Percentiles rank a stretch among this genome's conserved stretches.
Conservation (phyloP, 2,329 filamentous ascomycete species). For the Botryotinia convoluta region DNA sequence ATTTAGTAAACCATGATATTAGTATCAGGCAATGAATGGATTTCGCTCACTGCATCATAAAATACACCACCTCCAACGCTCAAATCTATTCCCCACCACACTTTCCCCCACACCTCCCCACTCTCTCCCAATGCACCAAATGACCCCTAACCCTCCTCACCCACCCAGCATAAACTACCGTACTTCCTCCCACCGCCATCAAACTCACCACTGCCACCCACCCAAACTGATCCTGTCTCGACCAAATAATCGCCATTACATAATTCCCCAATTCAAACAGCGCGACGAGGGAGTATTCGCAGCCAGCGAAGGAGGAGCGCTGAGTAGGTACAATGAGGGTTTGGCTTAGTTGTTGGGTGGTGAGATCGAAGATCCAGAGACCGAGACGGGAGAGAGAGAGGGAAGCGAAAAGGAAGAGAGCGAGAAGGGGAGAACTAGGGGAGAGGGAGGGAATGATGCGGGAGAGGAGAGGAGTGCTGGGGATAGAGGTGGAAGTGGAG, state of each 20-base stretch:
- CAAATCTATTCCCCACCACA: constrained; percentile 10
- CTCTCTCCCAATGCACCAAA: constrained; percentile 43
- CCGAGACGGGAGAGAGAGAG: constrained; percentile 45
- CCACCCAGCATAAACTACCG: constrained; percentile 41
- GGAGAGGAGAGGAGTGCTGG: constrained; percentile 22
- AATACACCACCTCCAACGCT: background rate
- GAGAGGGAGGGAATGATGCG: constrained; percentile 36
- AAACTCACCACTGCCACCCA: constrained; percentile 42
- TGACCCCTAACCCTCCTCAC: constrained; percentile 42
- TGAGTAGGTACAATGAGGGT: constrained; percentile 39
- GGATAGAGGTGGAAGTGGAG: constrained; percentile 15
- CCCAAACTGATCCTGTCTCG: constrained; percentile 41
- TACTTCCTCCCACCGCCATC: constrained; percentile 37
- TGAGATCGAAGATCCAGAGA: constrained; percentile 46
- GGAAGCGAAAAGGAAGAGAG: constrained; percentile 41
- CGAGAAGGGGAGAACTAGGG: constrained; percentile 21
- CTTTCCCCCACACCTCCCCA: constrained; percentile 23
- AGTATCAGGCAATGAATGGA: background rate
- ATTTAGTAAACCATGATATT: background rate
- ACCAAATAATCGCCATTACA: constrained; percentile 40
- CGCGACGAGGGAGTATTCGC: constrained; percentile 43
- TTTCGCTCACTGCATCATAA: background rate
- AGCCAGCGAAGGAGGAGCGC: constrained; percentile 44
- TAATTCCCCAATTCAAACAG: constrained; percentile 43
- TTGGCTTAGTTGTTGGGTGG: constrained; percentile 46